Evolutionary conservation across 2,329 filamentous ascomycete species (phyloP).

Genomic region (Fusarium brevicatenulatum): DNA sequence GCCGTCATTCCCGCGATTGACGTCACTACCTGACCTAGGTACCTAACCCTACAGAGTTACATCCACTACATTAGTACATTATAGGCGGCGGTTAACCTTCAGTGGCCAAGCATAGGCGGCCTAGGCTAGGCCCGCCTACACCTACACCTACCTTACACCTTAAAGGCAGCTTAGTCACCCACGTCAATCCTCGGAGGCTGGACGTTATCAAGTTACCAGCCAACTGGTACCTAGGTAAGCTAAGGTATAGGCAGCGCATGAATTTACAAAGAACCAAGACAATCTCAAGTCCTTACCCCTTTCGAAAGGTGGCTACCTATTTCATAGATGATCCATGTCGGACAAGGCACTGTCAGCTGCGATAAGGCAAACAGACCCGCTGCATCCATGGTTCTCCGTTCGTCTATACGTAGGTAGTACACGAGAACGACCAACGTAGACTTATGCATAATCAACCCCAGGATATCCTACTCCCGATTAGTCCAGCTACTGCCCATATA

Average conservation of each 20-base stretch:
- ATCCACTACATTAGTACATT: neutral
- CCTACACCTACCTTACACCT: neutral
- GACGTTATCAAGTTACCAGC: neutral
- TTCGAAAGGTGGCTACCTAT: neutral
- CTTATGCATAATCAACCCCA: constrained; percentile 23
- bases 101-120: constrained; percentile 2
- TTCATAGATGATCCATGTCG: neutral
- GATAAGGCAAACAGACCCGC: neutral
- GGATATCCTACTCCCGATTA: constrained; percentile 10
- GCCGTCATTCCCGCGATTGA: constrained; percentile 36
- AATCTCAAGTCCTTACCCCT: neutral
- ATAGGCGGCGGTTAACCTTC: neutral
- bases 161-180: neutral
- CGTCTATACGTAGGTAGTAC: neutral
- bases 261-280: neutral
- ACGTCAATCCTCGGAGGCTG: no score
- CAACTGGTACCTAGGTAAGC: neutral
- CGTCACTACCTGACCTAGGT: constrained; percentile 17
- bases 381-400: neutral
- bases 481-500: neutral
- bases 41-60: neutral
- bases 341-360: neutral
- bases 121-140: neutral
- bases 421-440: neutral
- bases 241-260: neutral